Evolutionary conservation across 768 basidiomycete species (phyloP).

Genomic region (Pholiota molesta): DNA sequence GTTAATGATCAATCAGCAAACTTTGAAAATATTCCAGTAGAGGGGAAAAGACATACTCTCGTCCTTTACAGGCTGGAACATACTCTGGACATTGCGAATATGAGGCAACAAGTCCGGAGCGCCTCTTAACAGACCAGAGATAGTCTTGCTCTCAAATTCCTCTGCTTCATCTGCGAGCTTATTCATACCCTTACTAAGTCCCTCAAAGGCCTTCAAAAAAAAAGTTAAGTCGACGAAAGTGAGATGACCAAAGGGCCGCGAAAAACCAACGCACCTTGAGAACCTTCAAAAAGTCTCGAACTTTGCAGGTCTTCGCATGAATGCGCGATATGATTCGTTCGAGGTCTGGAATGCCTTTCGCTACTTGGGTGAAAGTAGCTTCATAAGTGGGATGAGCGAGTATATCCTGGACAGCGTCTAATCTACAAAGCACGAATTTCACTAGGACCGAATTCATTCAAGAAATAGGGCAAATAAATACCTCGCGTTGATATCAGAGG

Average conservation of each 20-base stretch:
- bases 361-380: constrained; percentile 70
- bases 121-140: constrained; percentile 72
- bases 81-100: constrained; percentile 70
- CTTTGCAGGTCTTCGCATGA: constrained; percentile 88
- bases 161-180: constrained; percentile 67
- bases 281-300: constrained; percentile 87
- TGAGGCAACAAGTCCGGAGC: constrained; percentile 80
- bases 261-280: constrained; percentile 52
- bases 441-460: background rate
- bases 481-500: constrained; percentile 88
- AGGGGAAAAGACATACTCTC: constrained; percentile 51
- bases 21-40: background rate
- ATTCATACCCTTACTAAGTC: constrained; percentile 66
- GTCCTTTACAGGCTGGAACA: constrained; percentile 63
- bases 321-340: constrained; percentile 95
- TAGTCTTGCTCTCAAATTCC: constrained; percentile 75
- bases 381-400: constrained; percentile 81
- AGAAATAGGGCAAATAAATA: constrained; percentile 24
- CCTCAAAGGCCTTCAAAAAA: constrained; percentile 67
- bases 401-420: constrained; percentile 94
- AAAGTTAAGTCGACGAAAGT: background rate
- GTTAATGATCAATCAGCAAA: constrained; percentile 1
- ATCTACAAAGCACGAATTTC: constrained; percentile 43
- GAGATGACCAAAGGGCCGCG: background rate
- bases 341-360: constrained; percentile 86